phyloP scores from a whole-genome alignment of 2,329 filamentous ascomycete species.

The Verruconis gallopava region DNA sequence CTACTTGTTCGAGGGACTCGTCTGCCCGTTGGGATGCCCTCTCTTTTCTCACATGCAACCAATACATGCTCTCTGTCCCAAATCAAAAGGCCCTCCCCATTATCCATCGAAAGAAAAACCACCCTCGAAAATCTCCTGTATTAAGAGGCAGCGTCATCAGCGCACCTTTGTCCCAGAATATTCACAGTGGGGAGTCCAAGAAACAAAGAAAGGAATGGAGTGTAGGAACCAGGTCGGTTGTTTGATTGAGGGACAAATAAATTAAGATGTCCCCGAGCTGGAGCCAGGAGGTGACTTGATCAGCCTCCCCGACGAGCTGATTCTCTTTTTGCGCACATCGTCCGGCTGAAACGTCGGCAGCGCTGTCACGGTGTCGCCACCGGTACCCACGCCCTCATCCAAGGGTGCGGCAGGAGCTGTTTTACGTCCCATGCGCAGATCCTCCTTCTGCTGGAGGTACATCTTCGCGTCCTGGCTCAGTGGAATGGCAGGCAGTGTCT shows the following conservation, averaged over 20 bases:
- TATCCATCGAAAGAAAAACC: no score
- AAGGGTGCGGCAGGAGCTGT: conserved; percentile 12
- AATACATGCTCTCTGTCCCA: no score
- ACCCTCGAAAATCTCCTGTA: no score
- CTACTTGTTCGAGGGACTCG: no score
- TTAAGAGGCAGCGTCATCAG: no score
- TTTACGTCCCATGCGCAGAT: conserved; percentile 23
- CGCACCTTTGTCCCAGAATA: no score
- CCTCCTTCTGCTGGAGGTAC: conserved; percentile 70
- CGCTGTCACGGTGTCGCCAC: conserved; percentile 47
- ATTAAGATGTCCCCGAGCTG: background rate
- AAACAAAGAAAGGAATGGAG: no score
- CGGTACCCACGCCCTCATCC: conserved; percentile 37
- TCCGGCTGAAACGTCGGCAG: conserved; percentile 40
- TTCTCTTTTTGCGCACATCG: conserved; percentile 25
- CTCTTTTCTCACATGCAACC: no score
- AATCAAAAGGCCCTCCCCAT: no score
- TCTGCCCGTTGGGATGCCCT: no score
- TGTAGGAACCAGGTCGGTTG: background rate
- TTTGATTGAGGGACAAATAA: background rate
- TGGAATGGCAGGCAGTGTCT: conserved; percentile 57
- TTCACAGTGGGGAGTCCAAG: no score
- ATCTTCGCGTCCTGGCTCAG: conserved; percentile 66
- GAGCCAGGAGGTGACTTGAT: conserved; percentile 17
- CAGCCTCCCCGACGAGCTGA: conserved; percentile 28